Conservation (phyloP, 192 early-diverging fungal genomes). For the Rhizoclosmatium sp. region DNA sequence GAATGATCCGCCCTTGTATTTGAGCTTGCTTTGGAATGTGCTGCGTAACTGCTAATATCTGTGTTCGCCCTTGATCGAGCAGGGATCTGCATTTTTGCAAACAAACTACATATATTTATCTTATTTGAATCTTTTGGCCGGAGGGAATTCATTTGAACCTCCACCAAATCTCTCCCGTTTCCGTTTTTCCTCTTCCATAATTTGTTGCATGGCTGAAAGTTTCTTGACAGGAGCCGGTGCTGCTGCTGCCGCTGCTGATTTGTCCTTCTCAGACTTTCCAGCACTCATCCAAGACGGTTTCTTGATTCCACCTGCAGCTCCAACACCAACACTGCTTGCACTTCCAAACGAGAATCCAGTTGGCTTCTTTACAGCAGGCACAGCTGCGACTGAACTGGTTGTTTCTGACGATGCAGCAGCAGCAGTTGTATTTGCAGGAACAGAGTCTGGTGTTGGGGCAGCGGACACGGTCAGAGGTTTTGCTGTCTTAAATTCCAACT, state of each 20-base stretch:
- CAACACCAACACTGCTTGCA: background rate
- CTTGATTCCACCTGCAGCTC: background rate
- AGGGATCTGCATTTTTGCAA: too few species aligned
- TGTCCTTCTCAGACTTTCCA: background rate
- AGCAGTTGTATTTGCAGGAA: background rate
- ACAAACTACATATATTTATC: background rate
- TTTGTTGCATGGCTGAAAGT: slow-evolving; percentile 68
- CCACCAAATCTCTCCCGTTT: slow-evolving; percentile 16
- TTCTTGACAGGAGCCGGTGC: slow-evolving; percentile 52
- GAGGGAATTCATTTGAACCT: background rate
- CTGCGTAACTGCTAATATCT: too few species aligned
- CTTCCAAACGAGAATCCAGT: slow-evolving; percentile 28
- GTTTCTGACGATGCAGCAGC: background rate
- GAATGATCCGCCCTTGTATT: too few species aligned
- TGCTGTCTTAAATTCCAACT: slow-evolving; percentile 53
- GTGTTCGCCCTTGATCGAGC: too few species aligned
- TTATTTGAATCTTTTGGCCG: slow-evolving; percentile 22
- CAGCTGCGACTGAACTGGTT: background rate
- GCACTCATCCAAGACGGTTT: slow-evolving; percentile 38
- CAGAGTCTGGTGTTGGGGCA: background rate
- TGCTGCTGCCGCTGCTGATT: slow-evolving; percentile 13
- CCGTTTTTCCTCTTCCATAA: slow-evolving; percentile 62
- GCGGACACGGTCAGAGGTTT: background rate
- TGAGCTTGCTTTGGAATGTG: too few species aligned
- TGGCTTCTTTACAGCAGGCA: slow-evolving; percentile 5